phyloP scores from a whole-genome alignment of 176 grass and related monocot genomes.

The Aegilops umbellulata region DNA sequence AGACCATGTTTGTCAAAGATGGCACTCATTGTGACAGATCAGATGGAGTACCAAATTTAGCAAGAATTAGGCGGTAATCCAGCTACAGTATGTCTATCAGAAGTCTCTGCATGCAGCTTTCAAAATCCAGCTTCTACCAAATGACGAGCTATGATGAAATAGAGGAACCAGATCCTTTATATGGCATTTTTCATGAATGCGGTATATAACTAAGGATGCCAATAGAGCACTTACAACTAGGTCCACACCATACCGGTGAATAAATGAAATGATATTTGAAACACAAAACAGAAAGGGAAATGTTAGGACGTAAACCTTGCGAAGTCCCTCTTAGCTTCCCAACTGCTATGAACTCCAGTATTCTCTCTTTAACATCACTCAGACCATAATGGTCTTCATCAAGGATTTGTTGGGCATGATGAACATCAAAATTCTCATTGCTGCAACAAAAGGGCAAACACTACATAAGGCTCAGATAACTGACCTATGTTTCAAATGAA shows the following conservation, averaged over 20 bases:
- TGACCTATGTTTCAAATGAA: constrained; percentile 25
- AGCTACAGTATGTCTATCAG: not conserved
- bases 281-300: constrained; percentile 1
- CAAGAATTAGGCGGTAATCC: not conserved
- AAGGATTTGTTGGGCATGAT: constrained; percentile 91
- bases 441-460: constrained; percentile 40
- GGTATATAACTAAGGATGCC: not conserved
- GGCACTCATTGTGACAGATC: not conserved
- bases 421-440: constrained; percentile 93
- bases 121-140: not conserved
- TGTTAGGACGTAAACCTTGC: constrained; percentile 56
- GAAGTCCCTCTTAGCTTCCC: constrained; percentile 94
- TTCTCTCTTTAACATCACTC: constrained; percentile 97
- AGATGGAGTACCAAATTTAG: constrained; percentile 19
- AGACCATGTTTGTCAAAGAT: not conserved
- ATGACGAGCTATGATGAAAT: not conserved
- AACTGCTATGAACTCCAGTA: constrained; percentile 98
- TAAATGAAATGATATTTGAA: constrained; percentile 11
- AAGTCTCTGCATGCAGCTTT: not conserved
- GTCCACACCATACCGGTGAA: not conserved
- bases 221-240: constrained; percentile 23
- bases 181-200: not conserved
- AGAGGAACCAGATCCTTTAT: not conserved
- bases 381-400: constrained; percentile 99
- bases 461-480: constrained; percentile 22